A percentile compares a stretch with the other conserved stretches of the same genome.
These are phyloP conservation scores for Psilocybe tampanensis DNA, from an alignment of 768 basidiomycete genomes.

Conservation along the genomic window DNA sequence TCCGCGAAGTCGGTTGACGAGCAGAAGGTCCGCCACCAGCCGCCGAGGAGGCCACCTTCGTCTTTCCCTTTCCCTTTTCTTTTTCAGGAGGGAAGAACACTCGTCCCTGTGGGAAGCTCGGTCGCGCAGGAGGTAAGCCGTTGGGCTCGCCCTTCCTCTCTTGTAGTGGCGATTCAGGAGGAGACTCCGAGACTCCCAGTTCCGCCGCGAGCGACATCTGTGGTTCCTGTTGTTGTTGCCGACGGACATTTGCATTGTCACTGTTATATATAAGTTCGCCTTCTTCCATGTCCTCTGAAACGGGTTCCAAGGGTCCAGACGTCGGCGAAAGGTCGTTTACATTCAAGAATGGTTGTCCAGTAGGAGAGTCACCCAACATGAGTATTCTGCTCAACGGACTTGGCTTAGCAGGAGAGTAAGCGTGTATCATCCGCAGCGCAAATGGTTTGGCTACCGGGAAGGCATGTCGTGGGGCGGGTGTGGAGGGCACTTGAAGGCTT, in stretches of 20 bases:
- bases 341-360: slow-evolving; percentile 39
- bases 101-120: slow-evolving; percentile 12
- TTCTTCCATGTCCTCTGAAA: slow-evolving; percentile 37
- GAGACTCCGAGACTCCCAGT: slow-evolving; percentile 46
- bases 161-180: slow-evolving; percentile 53
- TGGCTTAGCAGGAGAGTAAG: slow-evolving; percentile 80
- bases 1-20: slow-evolving; percentile 7
- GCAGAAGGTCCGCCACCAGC: slow-evolving; percentile 7
- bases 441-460: slow-evolving; percentile 77
- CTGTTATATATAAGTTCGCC: slow-evolving; percentile 23
- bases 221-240: slow-evolving; percentile 14
- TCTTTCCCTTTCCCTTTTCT: slow-evolving; percentile 40
- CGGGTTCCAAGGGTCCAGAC: slow-evolving; percentile 29
- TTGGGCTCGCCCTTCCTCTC: slow-evolving; percentile 50
- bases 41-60: slow-evolving; percentile 19
- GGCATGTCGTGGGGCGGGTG: slow-evolving; percentile 40
- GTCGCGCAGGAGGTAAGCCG: slow-evolving; percentile 6
- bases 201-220: slow-evolving; percentile 46
- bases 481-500: slow-evolving; percentile 24
- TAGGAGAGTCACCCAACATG: slow-evolving; percentile 66
- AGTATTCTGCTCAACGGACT: slow-evolving; percentile 82
- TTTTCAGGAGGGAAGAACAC: slow-evolving; percentile 30
- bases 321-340: slow-evolving; percentile 22
- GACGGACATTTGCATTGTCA: slow-evolving; percentile 15
- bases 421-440: slow-evolving; percentile 71